A percentile compares a stretch with the other conserved stretches of the same genome.
Evolutionary conservation across 2,329 filamentous ascomycete genomes (phyloP).

Genomic region (Domatiomyces catenatus): DNA sequence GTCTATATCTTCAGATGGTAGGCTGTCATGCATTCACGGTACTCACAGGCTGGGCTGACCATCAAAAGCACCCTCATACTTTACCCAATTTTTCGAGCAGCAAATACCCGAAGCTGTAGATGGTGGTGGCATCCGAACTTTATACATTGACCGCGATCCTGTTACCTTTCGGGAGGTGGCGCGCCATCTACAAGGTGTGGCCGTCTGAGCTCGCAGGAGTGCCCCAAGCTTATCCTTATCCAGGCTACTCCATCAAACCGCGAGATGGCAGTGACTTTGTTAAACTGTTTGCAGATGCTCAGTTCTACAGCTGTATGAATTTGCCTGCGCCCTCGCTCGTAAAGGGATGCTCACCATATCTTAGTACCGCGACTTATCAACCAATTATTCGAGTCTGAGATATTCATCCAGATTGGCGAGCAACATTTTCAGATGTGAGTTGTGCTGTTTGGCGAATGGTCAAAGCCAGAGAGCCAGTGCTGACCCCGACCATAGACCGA

Average conservation of each 20-base stretch:
- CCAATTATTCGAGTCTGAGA: constrained; percentile 78
- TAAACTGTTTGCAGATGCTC: constrained; percentile 81
- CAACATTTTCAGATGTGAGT: constrained; percentile 61
- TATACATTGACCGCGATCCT: constrained; percentile 92
- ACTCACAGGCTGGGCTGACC: constrained; percentile 8
- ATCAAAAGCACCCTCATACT: constrained; percentile 77
- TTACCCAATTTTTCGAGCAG: constrained; percentile 82
- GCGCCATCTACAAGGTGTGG: constrained; percentile 60
- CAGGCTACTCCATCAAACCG: constrained; percentile 69
- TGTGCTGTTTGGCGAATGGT: background rate
- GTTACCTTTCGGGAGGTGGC: constrained; percentile 78
- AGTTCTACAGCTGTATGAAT: constrained; percentile 69
- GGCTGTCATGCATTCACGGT: constrained; percentile 20
- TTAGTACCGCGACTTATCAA: constrained; percentile 75
- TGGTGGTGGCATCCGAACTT: constrained; percentile 52
- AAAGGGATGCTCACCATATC: constrained; percentile 7
- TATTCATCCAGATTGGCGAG: constrained; percentile 81
- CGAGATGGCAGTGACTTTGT: constrained; percentile 77
- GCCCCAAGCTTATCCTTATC: constrained; percentile 1
- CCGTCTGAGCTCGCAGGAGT: background rate
- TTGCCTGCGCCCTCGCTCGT: background rate
- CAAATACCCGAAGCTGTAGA: constrained; percentile 54
- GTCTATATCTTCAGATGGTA: constrained; percentile 57
- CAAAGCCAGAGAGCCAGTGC: background rate
- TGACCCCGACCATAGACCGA: constrained; percentile 31